Evolutionary conservation across 495 filamentous ascomycete species (phyloP).

Genomic region (Emericellopsis terricola): DNA sequence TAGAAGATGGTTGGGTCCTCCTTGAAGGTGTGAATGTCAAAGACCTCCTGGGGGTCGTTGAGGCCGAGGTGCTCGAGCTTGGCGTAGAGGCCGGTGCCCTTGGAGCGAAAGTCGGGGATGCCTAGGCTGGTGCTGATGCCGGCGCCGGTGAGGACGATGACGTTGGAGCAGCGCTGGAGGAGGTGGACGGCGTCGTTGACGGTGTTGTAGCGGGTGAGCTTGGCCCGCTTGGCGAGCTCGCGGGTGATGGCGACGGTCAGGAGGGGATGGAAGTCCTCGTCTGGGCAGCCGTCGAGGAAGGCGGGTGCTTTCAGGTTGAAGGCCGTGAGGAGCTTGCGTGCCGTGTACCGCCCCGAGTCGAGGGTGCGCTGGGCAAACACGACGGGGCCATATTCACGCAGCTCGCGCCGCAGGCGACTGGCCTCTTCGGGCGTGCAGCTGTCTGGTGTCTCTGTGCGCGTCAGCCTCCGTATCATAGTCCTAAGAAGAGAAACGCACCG

Average conservation of each 20-base stretch:
- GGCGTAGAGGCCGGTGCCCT: constrained; percentile 74
- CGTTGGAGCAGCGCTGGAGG: constrained; percentile 56
- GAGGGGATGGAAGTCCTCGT: constrained; percentile 56
- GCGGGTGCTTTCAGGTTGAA: constrained; percentile 66
- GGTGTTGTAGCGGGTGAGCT: constrained; percentile 66
- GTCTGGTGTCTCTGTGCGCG: constrained; percentile 16
- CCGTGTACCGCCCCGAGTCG: constrained; percentile 44
- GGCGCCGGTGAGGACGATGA: constrained; percentile 87
- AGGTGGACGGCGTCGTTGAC: constrained; percentile 74
- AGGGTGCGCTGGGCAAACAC: constrained; percentile 61
- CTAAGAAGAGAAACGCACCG: constrained; percentile 1
- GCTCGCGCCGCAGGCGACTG: constrained; percentile 40
- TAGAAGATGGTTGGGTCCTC: constrained; percentile 87
- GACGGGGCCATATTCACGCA: constrained; percentile 58
- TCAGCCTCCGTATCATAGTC: too few relatives aligned
- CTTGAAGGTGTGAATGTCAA: constrained; percentile 72
- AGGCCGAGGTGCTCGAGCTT: constrained; percentile 54
- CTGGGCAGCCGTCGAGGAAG: constrained; percentile 56
- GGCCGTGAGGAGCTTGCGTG: constrained; percentile 77
- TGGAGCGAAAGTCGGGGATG: constrained; percentile 77
- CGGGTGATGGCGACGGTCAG: constrained; percentile 60
- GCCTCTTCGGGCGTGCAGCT: constrained; percentile 64
- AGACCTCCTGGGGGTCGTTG: constrained; percentile 82
- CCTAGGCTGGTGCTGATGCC: constrained; percentile 84
- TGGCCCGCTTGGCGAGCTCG: constrained; percentile 68